phyloP scores from a whole-genome alignment of 2,329 filamentous ascomycete genomes.

The Nothophoma quercina region DNA sequence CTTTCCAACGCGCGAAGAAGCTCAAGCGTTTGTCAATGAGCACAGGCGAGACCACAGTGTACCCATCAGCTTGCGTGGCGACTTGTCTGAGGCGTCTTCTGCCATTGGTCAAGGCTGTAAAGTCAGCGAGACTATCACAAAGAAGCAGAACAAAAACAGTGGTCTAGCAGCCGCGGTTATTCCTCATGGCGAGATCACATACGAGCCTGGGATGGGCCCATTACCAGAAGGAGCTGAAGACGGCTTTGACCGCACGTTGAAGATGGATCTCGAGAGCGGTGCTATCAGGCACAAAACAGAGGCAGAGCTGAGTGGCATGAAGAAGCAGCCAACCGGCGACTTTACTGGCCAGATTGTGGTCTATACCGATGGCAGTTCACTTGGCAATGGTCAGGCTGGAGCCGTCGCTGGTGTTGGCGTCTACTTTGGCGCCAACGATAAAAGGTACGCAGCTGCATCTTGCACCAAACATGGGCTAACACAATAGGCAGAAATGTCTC shows the following conservation, averaged over 20 bases:
- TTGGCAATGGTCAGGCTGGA: conserved; percentile 63
- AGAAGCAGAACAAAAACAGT: conserved; percentile 49
- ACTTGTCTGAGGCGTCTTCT: conserved; percentile 38
- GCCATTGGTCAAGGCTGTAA: conserved; percentile 23
- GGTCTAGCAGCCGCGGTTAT: conserved; percentile 20
- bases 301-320: conserved; percentile 57
- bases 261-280: conserved; percentile 62
- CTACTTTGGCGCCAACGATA: conserved; percentile 67
- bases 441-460: conserved; percentile 53
- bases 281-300: conserved; percentile 64
- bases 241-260: conserved; percentile 67
- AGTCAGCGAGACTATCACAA: conserved; percentile 33
- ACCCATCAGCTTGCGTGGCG: conserved; percentile 37
- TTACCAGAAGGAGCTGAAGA: conserved; percentile 65
- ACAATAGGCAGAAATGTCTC: conserved; percentile 68
- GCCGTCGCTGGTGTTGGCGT: conserved; percentile 69
- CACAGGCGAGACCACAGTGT: conserved; percentile 37
- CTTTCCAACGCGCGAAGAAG: conserved; percentile 67
- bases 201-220: conserved; percentile 62
- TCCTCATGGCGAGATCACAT: conserved; percentile 24
- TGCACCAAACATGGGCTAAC: conserved; percentile 1
- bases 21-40: conserved; percentile 73
- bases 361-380: conserved; percentile 69
- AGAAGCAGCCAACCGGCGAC: conserved; percentile 54
- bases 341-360: conserved; percentile 62